These are phyloP conservation scores for Trypanosoma theileri DNA, from an alignment of 208 protist genomes.

Conservation along the genomic window DNA sequence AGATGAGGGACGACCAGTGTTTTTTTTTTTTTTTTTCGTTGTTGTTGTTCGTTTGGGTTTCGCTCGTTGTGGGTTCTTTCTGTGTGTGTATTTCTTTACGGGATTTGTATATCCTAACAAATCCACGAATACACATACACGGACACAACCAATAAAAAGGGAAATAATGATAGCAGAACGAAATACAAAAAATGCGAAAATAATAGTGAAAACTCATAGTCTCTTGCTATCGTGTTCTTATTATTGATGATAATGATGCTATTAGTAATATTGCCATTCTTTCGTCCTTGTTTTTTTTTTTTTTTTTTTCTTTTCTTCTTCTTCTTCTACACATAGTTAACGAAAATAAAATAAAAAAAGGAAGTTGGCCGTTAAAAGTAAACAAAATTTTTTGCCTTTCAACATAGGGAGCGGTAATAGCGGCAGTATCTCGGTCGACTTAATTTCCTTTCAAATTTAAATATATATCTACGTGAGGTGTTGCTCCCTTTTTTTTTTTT, in stretches of 20 bases:
- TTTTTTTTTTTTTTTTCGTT: neutral
- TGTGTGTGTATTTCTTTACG: neutral
- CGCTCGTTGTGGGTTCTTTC: neutral
- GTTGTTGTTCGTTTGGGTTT: neutral
- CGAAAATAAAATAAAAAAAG: too few species aligned
- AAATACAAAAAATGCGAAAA: neutral
- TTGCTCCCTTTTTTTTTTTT: neutral
- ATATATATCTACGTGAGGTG: neutral
- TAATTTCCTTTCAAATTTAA: too few species aligned
- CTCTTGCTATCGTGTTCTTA: too few species aligned
- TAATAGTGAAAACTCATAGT: too few species aligned
- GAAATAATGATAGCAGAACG: neutral
- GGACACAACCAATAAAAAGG: neutral
- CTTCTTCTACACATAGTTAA: too few species aligned
- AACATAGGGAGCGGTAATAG: neutral
- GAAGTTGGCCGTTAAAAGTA: too few species aligned
- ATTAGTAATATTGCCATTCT: neutral
- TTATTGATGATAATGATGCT: too few species aligned
- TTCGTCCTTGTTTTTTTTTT: neutral
- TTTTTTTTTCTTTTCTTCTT: too few species aligned
- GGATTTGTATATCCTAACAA: neutral
- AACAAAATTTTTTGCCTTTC: too few species aligned
- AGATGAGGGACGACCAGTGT: neutral
- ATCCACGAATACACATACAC: too few species aligned
- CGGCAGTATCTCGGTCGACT: neutral